Evolutionary conservation across 176 grass and related monocot genomes (phyloP).

Genomic region (Cenchrus fungigraminus): DNA sequence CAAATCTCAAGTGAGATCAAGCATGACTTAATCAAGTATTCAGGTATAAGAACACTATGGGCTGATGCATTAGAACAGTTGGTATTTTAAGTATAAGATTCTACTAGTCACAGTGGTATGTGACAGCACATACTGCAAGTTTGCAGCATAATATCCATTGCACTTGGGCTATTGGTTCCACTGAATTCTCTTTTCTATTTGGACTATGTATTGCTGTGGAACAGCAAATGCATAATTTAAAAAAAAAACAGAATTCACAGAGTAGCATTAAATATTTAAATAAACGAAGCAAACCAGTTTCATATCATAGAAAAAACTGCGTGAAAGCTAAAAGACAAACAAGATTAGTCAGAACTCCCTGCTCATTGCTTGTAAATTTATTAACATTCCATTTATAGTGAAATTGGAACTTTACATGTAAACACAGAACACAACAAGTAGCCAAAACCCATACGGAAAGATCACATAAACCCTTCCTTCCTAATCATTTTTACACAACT

Average conservation of each 20-base stretch:
- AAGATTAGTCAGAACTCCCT: conserved; percentile 22
- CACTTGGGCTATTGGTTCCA: neutral
- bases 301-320: conserved; percentile 7
- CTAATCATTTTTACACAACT: conserved; percentile 3
- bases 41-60: neutral
- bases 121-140: neutral
- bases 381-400: neutral
- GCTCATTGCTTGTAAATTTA: neutral
- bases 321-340: conserved; percentile 24
- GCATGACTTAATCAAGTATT: conserved; percentile 20
- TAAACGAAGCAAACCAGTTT: neutral
- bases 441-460: conserved; percentile 12
- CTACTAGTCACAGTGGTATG: neutral
- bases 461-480: neutral
- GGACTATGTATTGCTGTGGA: neutral
- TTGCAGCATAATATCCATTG: neutral
- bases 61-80: conserved; percentile 6
- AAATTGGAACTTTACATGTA: conserved; percentile 20
- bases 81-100: conserved; percentile 12
- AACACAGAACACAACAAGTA: conserved; percentile 20
- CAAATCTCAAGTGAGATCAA: neutral
- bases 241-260: neutral
- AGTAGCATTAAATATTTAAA: neutral
- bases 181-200: neutral
- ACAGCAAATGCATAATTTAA: neutral